Base-by-base conservation (phyloP, 2,329 filamentous ascomycete genomes). In the Bipolaris sorokiniana region DNA sequence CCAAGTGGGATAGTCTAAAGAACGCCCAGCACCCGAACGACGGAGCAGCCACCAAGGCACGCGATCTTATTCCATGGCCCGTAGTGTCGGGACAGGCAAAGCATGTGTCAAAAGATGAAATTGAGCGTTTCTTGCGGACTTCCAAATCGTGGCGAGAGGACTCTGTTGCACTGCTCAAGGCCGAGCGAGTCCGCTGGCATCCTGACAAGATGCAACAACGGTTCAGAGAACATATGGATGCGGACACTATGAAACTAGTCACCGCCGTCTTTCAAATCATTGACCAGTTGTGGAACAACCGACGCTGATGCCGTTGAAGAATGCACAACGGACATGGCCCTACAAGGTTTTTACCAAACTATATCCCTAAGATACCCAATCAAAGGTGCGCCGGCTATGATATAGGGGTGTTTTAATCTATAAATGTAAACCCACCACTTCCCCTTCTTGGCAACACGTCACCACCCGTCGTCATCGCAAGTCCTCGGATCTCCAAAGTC, bases 171-270 rank as follows among this genome's bases (percentile, higher is more conserved):
- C 74, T 84, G 5, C 81, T 98, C 50, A 97, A 96, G 77, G 80
- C 86, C 5, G 95, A 99, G 80, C 86, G 95, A 49, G 88, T 98
- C 16, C 84, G 92, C 15, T 99, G 95, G 95, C 95, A 99, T 80
- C 95, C 95, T 3, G 95, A 99, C 78, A 99, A 98, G 81, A 90
- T 98, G 54, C 92, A 97, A 80, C 95, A 97, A 78, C 86, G 88
- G 51, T 88, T 96, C 58, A 91, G 92, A 3, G 80, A 86, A 57
- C 81, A 82, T 13, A 86, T 96, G 47, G 89, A 93, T 46, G 83
- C 86, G 22, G 83, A 83, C 3, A 86, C 90, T 3, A 88, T 96
- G 83, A 87, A 86, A 71, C 84, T 87, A 51, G 90, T 97, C 40
- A 99, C 94, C 10, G 90, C 90, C 6, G 88, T 97, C 9, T 99